Evolutionary conservation across 2,329 filamentous ascomycete species (phyloP), one percentile per base, ranked within the genome.

Genomic region (Exophiala lecanii-corni): DNA sequence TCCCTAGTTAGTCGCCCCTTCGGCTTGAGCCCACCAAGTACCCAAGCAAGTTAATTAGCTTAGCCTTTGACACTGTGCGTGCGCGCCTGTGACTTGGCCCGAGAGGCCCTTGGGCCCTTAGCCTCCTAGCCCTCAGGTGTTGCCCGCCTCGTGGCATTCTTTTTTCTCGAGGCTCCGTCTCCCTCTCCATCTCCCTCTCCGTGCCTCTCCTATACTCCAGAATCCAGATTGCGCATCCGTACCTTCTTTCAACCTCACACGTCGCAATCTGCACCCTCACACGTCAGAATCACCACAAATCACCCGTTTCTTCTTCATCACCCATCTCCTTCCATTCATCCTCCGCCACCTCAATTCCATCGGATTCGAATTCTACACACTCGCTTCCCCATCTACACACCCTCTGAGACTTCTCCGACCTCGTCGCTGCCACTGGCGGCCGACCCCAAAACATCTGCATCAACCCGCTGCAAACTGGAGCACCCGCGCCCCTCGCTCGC

Each of bases 401-500:
- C 17, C 25, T 47, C 46, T 46, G 15, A 37, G 38, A 20, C 43
- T 20, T 36, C 17, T 36, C 43, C 30, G 17, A 33, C 36, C 39
- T 46, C 38, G 48, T 36, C 49, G 41, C 31, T 40, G 43, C 33
- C 6, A 4, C 9, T 6, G 6, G 18, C 33, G 6, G 23, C 23
- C 23, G 12, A 7, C 23, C 23, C 7, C 43, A 34, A 40, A 35
- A 59, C 59, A 53, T 54, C 49, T 41, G n/a, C 23, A 12, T 26
- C 23, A 6, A 26, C 23, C 23, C 23, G 6, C 23, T 39, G 45
- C 64, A 66, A 62, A 62, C 66, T 66, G 65, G 67, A 69, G 65
- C 59, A 64, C 61, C 64, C 64, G 62, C 59, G 62, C 63, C 63
- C 59, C 63, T 64, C 64, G 61, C 66, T 59, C 62, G 61, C 59